These are phyloP conservation scores for Stipa capillata DNA, from an alignment of 176 grass and related monocot genomes.

Conservation along the genomic window DNA sequence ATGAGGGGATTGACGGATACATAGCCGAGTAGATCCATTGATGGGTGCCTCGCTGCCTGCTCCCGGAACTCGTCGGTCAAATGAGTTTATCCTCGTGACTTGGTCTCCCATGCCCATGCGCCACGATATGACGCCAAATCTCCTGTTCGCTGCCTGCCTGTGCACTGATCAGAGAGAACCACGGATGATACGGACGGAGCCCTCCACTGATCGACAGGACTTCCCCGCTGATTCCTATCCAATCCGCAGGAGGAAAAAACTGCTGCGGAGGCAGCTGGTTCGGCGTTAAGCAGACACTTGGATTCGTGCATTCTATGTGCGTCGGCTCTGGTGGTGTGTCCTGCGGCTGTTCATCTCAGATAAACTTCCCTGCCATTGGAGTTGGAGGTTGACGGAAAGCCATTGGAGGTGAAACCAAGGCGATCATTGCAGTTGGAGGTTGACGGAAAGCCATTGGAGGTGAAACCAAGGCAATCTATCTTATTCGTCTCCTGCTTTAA, in stretches of 20 bases:
- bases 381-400: too few relatives aligned
- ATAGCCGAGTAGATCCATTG: background rate
- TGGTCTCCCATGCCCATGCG: background rate
- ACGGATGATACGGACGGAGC: background rate
- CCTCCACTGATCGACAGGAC: background rate
- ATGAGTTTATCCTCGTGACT: background rate
- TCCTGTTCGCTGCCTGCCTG: background rate
- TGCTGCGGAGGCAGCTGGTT: background rate
- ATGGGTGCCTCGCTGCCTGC: background rate
- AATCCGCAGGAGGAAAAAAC: background rate
- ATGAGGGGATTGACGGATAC: background rate
- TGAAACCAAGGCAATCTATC: background rate
- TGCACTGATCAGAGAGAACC: background rate
- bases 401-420: background rate
- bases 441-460: background rate
- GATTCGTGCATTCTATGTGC: slow-evolving; percentile 5
- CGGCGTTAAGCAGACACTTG: background rate
- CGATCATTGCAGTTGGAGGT: too few relatives aligned
- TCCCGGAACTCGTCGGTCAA: background rate
- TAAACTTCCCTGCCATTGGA: too few relatives aligned
- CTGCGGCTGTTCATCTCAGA: background rate
- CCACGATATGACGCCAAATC: slow-evolving; percentile 6
- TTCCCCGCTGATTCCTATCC: background rate
- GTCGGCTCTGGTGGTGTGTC: background rate
- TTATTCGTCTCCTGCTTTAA: background rate